Evolutionary conservation across 257 asterid species (phyloP), one percentile per base, ranked within the genome.

Genomic region (Lycium ferocissimum): DNA sequence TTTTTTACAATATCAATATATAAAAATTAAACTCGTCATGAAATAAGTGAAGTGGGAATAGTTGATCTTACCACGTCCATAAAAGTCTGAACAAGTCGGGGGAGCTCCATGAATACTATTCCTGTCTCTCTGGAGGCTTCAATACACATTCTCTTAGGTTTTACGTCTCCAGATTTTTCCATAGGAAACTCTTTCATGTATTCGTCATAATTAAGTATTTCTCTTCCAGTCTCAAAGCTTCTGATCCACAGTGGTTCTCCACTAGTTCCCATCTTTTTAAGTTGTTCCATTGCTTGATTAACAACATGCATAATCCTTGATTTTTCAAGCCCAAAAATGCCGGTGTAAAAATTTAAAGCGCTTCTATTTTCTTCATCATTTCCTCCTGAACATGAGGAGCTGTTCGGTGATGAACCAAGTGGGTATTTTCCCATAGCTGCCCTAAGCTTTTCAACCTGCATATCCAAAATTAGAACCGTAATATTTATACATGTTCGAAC

Each of bases 131-230:
- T 92, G 1, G 99, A 96, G 61, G 93, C 98, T 89, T 96, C 99
- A 53, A 96, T 87, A 35, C 89, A 88, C 45, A 15, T 76, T 82
- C 87, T 91, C 81, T 85, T 91, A 3, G 88, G 87, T 86, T 72
- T 91, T 78, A 49, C 65, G 9, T 37, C 69, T 18, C 58, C 56
- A 17, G 83, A 33, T 85, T 66, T 84, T 20, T 87, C 90, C 3
- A 18, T 33, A 9, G 87, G 83, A 61, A 94, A 92, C 45, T 86
- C 85, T 70, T 90, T 94, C 78, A 83, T 69, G 81, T 95, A 96
- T 91, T 93, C 97, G 40, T 96, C 98, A 43, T 94, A 96, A 82
- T 96, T 96, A 17, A 96, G 99, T 73, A 95, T 94, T 61, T 96
- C 96, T 2, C 97, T 94, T 33, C 98, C 97, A 4, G 92, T 93